Conservation (phyloP, 495 filamentous ascomycete genomes). For the Aspergillus sclerotiicarbonarius region DNA sequence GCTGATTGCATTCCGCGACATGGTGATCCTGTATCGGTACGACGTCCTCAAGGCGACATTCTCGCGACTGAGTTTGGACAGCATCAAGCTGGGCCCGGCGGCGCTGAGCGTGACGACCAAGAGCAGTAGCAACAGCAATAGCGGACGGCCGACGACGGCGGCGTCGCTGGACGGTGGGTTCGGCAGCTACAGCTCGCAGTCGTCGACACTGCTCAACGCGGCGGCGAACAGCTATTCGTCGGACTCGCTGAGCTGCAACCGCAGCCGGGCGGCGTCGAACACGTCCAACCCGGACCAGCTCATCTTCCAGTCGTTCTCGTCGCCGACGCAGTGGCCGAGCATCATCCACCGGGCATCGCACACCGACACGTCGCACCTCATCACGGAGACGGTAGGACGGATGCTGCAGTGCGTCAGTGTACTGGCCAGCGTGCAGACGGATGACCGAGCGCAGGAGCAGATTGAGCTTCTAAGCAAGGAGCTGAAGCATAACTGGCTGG, state of each 20-base stretch:
- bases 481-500: constrained; percentile 95
- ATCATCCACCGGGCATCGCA: constrained; percentile 36
- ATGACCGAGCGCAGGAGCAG: constrained; percentile 71
- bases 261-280: constrained; percentile 80
- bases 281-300: constrained; percentile 57
- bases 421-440: constrained; percentile 69
- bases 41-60: constrained; percentile 86
- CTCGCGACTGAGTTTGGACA: constrained; percentile 82
- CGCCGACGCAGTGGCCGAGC: constrained; percentile 44
- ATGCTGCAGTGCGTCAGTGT: constrained; percentile 98
- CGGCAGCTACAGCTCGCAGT: constrained; percentile 72
- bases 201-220: constrained; percentile 64
- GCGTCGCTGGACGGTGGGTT: constrained; percentile 68
- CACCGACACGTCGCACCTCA: constrained; percentile 71
- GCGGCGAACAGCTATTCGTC: constrained; percentile 47
- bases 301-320: constrained; percentile 54
- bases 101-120: constrained; percentile 48
- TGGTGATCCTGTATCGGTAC: constrained; percentile 79
- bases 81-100: constrained; percentile 60
- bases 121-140: constrained; percentile 36
- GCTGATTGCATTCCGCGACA: constrained; percentile 85
- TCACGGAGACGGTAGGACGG: constrained; percentile 87
- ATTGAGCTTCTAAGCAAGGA: constrained; percentile 81
- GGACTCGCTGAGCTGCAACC: constrained; percentile 42
- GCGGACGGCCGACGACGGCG: constrained; percentile 64